Evolutionary conservation across 2,329 filamentous ascomycete species (phyloP).

Genomic region (Zasmidium cellare): DNA sequence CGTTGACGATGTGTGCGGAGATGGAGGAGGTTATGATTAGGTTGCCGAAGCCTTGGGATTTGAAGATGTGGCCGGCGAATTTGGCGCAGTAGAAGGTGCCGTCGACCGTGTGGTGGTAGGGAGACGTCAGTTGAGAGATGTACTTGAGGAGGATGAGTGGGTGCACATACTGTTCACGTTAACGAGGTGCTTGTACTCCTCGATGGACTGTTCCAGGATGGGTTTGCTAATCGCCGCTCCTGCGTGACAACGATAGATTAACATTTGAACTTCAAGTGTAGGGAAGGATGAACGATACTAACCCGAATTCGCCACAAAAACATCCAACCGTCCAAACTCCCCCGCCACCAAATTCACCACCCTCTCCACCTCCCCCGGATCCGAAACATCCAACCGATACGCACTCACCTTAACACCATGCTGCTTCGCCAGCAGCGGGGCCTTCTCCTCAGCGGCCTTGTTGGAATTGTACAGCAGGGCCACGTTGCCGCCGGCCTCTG

Average conservation of each 20-base stretch:
- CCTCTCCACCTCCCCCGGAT: slow-evolving; percentile 66
- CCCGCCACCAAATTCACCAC: slow-evolving; percentile 66
- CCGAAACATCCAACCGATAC: slow-evolving; percentile 67
- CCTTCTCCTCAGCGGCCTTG: slow-evolving; percentile 37
- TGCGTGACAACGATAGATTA: too few relatives aligned
- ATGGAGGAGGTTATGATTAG: slow-evolving; percentile 49
- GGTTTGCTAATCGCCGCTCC: slow-evolving; percentile 74
- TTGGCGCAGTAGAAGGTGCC: slow-evolving; percentile 46
- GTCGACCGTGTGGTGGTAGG: slow-evolving; percentile 30
- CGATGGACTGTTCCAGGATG: slow-evolving; percentile 54
- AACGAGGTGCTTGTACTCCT: slow-evolving; percentile 55
- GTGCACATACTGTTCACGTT: slow-evolving; percentile 53
- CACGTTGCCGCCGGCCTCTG: slow-evolving; percentile 81
- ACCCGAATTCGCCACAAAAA: slow-evolving; percentile 82
- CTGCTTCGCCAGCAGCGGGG: slow-evolving; percentile 16
- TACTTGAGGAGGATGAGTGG: neutral
- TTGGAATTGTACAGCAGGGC: slow-evolving; percentile 90
- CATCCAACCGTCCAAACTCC: slow-evolving; percentile 77
- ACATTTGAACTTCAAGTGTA: too few relatives aligned
- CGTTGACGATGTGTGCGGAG: slow-evolving; percentile 37
- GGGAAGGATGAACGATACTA: too few relatives aligned
- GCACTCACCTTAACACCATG: slow-evolving; percentile 30
- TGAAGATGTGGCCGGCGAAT: slow-evolving; percentile 43
- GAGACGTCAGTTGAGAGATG: too few relatives aligned
- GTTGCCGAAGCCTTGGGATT: slow-evolving; percentile 47